Conservation (phyloP, 2,329 filamentous ascomycete genomes). For the Arthrobotrys entomopaga region DNA sequence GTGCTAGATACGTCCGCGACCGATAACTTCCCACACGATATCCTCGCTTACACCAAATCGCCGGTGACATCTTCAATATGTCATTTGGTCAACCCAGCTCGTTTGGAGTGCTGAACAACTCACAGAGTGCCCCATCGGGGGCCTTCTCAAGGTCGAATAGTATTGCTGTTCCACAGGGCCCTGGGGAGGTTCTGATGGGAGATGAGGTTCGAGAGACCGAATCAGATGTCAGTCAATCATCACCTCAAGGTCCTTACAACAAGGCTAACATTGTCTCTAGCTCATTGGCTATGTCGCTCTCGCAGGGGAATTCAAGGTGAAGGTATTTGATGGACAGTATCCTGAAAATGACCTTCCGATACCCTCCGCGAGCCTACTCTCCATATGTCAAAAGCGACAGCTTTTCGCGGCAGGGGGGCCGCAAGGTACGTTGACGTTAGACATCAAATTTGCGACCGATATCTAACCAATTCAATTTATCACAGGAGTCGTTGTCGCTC, state of each 20-base stretch:
- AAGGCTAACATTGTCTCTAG: conserved; percentile 61
- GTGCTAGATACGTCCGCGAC: neutral
- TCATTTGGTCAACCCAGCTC: conserved; percentile 57
- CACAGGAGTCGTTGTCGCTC: conserved; percentile 74
- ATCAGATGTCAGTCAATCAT: conserved; percentile 74
- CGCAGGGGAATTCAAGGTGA: conserved; percentile 82
- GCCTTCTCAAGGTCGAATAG: conserved; percentile 39
- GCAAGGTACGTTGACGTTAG: conserved; percentile 63
- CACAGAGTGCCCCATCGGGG: conserved; percentile 54
- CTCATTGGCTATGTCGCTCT: conserved; percentile 83
- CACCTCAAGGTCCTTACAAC: too few relatives aligned
- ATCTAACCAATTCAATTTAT: conserved; percentile 8
- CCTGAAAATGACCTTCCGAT: conserved; percentile 71
- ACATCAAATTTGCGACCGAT: too few relatives aligned
- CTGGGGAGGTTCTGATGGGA: conserved; percentile 56
- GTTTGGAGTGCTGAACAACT: conserved; percentile 56
- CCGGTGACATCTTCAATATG: conserved; percentile 53
- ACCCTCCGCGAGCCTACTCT: conserved; percentile 82
- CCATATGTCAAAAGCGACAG: conserved; percentile 80
- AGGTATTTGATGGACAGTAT: conserved; percentile 82
- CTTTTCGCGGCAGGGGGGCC: conserved; percentile 89
- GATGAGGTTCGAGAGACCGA: conserved; percentile 71
- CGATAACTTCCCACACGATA: neutral
- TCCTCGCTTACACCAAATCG: conserved; percentile 2
- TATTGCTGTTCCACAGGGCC: conserved; percentile 51